phyloP scores from a whole-genome alignment of 805 yeast genomes.

The Debaryomyces maramus region DNA sequence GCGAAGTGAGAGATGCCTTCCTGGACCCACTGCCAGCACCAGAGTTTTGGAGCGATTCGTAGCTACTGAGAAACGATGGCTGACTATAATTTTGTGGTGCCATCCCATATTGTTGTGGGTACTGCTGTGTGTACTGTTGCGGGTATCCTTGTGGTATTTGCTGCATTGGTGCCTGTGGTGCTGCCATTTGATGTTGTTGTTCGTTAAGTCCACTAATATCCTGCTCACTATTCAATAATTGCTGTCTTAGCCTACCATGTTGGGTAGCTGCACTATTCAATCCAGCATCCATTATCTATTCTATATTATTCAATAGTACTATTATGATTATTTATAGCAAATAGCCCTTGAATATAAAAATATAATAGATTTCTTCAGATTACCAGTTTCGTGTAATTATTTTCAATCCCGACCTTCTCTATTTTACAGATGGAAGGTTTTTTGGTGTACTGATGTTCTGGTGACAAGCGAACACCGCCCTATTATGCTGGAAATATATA shows the following conservation, averaged over 20 bases:
- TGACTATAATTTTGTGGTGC: no score
- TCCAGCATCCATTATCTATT: slow-evolving; percentile 23
- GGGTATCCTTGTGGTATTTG: slow-evolving; percentile 5
- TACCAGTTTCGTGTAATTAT: no score
- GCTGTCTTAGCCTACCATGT: slow-evolving; percentile 32
- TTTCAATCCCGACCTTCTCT: no score
- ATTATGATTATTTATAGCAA: neutral
- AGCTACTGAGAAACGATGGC: slow-evolving; percentile 7
- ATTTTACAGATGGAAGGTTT: no score
- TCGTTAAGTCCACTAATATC: slow-evolving; percentile 22
- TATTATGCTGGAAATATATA: no score
- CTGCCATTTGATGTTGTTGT: slow-evolving; percentile 12
- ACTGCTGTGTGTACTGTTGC: slow-evolving; percentile 10
- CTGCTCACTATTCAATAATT: slow-evolving; percentile 32
- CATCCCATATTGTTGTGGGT: slow-evolving; percentile 7
- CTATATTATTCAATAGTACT: neutral
- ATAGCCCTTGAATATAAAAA: no score
- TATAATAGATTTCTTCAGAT: no score
- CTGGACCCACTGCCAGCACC: slow-evolving; percentile 20
- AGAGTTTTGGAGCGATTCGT: slow-evolving; percentile 8
- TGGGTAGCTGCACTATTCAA: slow-evolving; percentile 15
- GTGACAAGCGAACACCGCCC: no score
- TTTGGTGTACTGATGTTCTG: no score
- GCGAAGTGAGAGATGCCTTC: slow-evolving; percentile 40
- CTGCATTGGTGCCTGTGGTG: neutral